These are phyloP conservation scores for Penicillium psychrosexuale DNA, from an alignment of 2,329 filamentous ascomycete species.

Conservation along the genomic window DNA sequence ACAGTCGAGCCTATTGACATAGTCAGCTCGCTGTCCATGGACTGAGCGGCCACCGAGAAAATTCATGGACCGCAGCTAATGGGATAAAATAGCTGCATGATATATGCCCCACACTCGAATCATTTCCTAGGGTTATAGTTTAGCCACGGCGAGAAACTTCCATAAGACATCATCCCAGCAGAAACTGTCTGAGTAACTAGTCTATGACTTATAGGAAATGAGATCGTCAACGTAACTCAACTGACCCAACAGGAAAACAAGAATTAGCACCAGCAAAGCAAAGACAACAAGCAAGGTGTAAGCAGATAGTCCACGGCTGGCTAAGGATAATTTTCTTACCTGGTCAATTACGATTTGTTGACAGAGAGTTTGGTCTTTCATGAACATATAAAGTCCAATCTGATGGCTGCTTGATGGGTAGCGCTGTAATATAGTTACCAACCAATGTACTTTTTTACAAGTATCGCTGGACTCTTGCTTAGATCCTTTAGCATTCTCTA, in stretches of 20 bases:
- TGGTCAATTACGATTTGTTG: not conserved
- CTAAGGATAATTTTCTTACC: not conserved
- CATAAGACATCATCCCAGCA: not conserved
- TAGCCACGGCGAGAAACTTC: not conserved
- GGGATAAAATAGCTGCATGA: conserved; percentile 19
- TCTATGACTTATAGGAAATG: conserved; percentile 5
- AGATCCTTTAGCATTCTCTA: conserved; percentile 30
- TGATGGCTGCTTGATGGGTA: conserved; percentile 3
- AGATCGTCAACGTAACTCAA: conserved; percentile 5
- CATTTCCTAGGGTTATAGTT: conserved; percentile 25
- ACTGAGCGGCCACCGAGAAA: conserved; percentile 21
- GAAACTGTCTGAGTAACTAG: conserved; percentile 6
- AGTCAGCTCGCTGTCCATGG: too few relatives aligned
- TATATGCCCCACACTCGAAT: conserved; percentile 13
- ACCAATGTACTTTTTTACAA: conserved; percentile 16
- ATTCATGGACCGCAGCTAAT: conserved; percentile 22
- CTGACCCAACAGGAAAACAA: not conserved
- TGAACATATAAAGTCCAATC: conserved; percentile 8
- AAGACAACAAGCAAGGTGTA: not conserved
- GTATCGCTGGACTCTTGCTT: conserved; percentile 11
- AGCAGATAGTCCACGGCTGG: not conserved
- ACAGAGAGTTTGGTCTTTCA: not conserved
- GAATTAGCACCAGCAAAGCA: not conserved
- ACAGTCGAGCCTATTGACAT: too few relatives aligned
- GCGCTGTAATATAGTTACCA: conserved; percentile 5